Conservation (phyloP, 2,329 filamentous ascomycete genomes). For the Pseudocercospora eumusae region DNA sequence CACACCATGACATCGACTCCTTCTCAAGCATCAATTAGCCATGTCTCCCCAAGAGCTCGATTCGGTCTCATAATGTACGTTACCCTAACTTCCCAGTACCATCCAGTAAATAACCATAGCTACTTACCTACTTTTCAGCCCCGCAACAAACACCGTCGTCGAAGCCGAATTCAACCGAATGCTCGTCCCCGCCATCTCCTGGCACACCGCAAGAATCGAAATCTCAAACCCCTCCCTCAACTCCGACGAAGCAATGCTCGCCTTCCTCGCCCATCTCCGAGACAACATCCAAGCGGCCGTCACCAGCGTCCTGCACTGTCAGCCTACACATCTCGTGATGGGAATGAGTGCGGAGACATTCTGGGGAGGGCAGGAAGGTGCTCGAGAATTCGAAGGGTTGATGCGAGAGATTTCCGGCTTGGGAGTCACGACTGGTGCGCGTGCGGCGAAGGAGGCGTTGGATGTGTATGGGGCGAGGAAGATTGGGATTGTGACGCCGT, state of each 20-base stretch:
- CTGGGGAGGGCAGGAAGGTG: slow-evolving; percentile 20
- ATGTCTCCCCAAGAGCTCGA: slow-evolving; percentile 19
- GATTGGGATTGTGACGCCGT: slow-evolving; percentile 20
- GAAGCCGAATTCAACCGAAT: slow-evolving; percentile 20
- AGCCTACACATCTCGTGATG: slow-evolving; percentile 19
- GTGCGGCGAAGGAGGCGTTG: slow-evolving; percentile 16
- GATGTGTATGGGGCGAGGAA: slow-evolving; percentile 18
- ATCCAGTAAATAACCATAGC: not conserved
- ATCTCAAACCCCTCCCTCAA: slow-evolving; percentile 18
- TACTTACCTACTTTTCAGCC: too few relatives aligned
- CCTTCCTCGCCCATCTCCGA: slow-evolving; percentile 16
- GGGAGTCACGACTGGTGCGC: slow-evolving; percentile 20
- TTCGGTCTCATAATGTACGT: slow-evolving; percentile 19
- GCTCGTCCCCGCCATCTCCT: slow-evolving; percentile 12
- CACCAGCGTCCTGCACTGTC: slow-evolving; percentile 15
- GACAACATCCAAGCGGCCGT: slow-evolving; percentile 14
- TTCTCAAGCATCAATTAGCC: slow-evolving; percentile 13
- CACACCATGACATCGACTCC: not conserved
- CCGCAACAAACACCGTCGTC: slow-evolving; percentile 21
- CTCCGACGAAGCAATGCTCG: slow-evolving; percentile 17
- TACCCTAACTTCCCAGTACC: not conserved
- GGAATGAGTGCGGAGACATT: slow-evolving; percentile 22
- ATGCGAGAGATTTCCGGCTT: slow-evolving; percentile 20
- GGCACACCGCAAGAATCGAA: slow-evolving; percentile 18
- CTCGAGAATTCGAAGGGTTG: slow-evolving; percentile 16